Base-by-base conservation (phyloP, 1,284 basidiomycete species). In the Fomitiporia mediterranea region DNA sequence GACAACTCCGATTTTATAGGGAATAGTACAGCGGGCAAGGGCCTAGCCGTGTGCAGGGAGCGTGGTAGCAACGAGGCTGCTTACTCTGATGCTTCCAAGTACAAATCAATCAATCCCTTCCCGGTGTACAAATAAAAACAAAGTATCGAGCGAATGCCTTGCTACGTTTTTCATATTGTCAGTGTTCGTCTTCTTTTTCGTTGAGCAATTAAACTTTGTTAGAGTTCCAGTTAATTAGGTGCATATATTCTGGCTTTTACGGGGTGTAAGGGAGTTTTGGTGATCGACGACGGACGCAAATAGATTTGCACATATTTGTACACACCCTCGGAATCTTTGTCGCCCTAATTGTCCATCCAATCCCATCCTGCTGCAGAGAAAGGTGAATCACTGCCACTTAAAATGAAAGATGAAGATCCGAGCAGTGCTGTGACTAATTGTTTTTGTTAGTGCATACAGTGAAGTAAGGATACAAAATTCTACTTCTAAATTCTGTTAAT, bases 161-260 rank as follows among this genome's bases (percentile, higher is more conserved):
- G n/a, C n/a, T n/a, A n/a, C n/a, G n/a, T n/a, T n/a, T n/a, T n/a
- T n/a, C n/a, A n/a, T n/a, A n/a, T n/a, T n/a, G n/a, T n/a, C n/a
- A n/a, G n/a, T n/a, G n/a, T n/a, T n/a, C n/a, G n/a, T n/a, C n/a
- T 34, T 13, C 32, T 34, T 34, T 13, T 34, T 34, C n/a, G n/a
- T n/a, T n/a, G n/a, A n/a, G n/a, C n/a, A n/a, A n/a, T 34, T 13
- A 34, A 34, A 34, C 32, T 34, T 34, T 6, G 32, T 34, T 34
- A 13, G 35, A 19, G 30, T 19, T 13, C 38, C n/a, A 48, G 21
- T 40, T 13, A 49, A 54, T 44, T 34, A 58, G 39, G 30, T 11
- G 43, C 34, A 23, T 39, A 27, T 19, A 38, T 50, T 46, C 56
- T 55, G 60, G 54, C 49, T 51, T 57, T 56, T 58, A n/a, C n/a